These are phyloP conservation scores for Staphylotrichum tortipilum DNA, from an alignment of 495 filamentous ascomycete genomes.

Conservation along the genomic window DNA sequence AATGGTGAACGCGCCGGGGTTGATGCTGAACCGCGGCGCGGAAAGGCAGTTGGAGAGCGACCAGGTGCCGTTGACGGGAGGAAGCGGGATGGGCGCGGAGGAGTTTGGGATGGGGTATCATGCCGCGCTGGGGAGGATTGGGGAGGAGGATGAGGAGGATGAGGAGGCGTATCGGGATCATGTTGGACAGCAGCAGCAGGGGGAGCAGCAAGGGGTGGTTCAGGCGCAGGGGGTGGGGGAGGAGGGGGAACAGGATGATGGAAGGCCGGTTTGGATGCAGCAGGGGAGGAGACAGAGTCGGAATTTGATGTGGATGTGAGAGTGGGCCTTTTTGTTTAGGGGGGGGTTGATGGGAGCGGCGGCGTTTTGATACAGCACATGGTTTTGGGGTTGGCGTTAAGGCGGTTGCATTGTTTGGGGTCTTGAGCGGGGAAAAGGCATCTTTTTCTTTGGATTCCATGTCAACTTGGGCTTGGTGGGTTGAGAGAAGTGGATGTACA, in stretches of 20 bases:
- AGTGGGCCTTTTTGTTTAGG: no score
- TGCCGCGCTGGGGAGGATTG: conserved; percentile 30
- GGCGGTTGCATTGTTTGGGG: background rate
- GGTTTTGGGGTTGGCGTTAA: background rate
- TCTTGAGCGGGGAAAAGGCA: background rate
- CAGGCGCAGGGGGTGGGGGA: background rate
- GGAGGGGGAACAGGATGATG: conserved; percentile 4
- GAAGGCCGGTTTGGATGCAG: conserved; percentile 38
- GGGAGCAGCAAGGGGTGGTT: background rate
- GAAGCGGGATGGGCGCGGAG: conserved; percentile 7
- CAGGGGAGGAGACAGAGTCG: conserved; percentile 40
- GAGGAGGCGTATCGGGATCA: conserved; percentile 13
- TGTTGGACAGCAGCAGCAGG: background rate
- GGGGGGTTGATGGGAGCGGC: background rate
- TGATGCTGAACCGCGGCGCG: background rate
- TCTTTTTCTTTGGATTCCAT: background rate
- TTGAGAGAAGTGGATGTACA: background rate
- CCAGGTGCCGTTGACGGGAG: conserved; percentile 23
- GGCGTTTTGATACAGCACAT: no score
- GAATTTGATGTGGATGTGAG: conserved; percentile 41
- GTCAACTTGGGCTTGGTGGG: no score
- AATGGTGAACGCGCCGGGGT: background rate
- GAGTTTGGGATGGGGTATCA: conserved; percentile 34
- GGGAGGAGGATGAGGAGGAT: conserved; percentile 29
- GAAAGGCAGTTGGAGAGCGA: conserved; percentile 16